Percentiles rank a stretch among this genome's conserved stretches.
These are phyloP conservation scores for Chamaecyparis obtusa DNA, from an alignment of 75 land plant species.

Conservation along the genomic window DNA sequence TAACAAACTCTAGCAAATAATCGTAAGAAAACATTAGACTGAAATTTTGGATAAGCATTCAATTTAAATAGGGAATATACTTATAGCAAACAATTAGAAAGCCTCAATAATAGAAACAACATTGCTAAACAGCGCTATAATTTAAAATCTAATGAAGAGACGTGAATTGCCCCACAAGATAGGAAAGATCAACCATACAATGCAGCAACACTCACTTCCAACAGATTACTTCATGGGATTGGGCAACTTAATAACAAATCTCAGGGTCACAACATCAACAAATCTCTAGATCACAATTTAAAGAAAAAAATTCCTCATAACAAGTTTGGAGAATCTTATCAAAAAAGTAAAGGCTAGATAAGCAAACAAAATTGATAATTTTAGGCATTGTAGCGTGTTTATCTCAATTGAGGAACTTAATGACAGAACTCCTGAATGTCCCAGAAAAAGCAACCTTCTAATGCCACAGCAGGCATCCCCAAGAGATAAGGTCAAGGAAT, in stretches of 20 bases:
- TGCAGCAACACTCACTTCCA: not conserved
- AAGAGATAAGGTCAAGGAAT: not conserved
- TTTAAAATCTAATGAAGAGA: not conserved
- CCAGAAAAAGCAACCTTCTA: not conserved
- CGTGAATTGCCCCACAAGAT: not conserved
- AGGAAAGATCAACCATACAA: not conserved
- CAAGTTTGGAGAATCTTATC: no score
- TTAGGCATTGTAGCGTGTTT: not conserved
- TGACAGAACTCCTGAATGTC: not conserved
- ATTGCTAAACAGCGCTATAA: not conserved
- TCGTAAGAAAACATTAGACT: not conserved
- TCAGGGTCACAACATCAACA: not conserved
- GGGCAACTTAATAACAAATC: not conserved
- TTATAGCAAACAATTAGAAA: not conserved
- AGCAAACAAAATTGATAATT: no score
- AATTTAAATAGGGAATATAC: not conserved
- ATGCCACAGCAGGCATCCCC: not conserved
- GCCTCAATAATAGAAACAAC: not conserved
- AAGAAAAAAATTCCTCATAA: no score
- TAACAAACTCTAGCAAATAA: not conserved
- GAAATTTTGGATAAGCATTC: not conserved
- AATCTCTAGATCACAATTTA: not conserved
- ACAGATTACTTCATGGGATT: not conserved
- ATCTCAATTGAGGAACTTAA: not conserved
- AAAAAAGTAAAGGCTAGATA: no score